Percentiles rank a stretch among this genome's conserved stretches.
Conservation (phyloP, 2,329 filamentous ascomycete species). For the Talaromyces albobiverticillius region DNA sequence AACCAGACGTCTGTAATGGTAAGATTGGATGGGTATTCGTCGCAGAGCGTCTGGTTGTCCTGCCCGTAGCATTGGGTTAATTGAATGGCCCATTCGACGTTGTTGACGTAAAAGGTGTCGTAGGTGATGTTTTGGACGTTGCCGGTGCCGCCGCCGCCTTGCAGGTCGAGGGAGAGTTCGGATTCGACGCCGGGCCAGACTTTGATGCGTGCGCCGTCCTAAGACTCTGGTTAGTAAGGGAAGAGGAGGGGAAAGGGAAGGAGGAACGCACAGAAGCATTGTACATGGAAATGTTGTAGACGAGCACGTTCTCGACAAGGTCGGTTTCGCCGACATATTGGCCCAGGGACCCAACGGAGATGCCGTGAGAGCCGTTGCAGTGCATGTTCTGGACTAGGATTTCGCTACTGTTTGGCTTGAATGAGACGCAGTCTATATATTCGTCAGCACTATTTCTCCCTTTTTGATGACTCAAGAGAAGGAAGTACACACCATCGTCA, state of each 20-base stretch:
- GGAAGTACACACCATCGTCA: conserved; percentile 51
- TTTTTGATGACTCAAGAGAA: neutral
- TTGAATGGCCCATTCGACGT: conserved; percentile 65
- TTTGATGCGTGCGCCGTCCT: conserved; percentile 69
- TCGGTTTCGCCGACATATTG: conserved; percentile 64
- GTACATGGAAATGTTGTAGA: conserved; percentile 59
- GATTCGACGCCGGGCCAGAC: conserved; percentile 64
- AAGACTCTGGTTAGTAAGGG: conserved; percentile 30
- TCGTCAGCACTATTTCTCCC: neutral
- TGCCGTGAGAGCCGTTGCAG: conserved; percentile 70
- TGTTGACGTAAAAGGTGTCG: conserved; percentile 57
- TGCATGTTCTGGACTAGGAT: conserved; percentile 64
- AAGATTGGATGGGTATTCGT: conserved; percentile 45
- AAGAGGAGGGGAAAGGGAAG: conserved; percentile 33
- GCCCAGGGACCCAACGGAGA: conserved; percentile 68
- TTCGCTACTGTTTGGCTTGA: conserved; percentile 71
- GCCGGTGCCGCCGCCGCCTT: conserved; percentile 64
- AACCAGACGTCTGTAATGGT: conserved; percentile 25
- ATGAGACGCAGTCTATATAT: conserved; percentile 62
- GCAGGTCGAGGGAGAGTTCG: conserved; percentile 57
- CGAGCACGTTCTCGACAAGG: conserved; percentile 66
- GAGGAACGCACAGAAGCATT: conserved; percentile 45
- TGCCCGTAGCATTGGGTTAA: conserved; percentile 66
- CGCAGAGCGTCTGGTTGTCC: conserved; percentile 60
- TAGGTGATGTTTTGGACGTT: conserved; percentile 66